Evolutionary conservation across 768 basidiomycete genomes (phyloP), one percentile per base, ranked within the genome.

Genomic region (Serendipita sp.): DNA sequence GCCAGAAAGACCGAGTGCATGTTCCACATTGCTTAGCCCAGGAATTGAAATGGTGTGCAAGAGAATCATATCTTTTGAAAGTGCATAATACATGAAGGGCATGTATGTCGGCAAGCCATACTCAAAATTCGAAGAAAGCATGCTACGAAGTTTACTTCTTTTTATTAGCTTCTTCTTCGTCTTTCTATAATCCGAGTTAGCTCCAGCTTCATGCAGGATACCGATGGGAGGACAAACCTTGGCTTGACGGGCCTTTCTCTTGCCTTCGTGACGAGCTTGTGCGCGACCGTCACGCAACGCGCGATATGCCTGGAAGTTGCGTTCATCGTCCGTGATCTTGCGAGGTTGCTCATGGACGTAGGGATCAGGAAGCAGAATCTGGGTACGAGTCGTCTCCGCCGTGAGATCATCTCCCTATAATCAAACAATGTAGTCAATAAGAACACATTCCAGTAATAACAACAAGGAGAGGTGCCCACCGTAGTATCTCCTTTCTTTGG

Each of bases 401-500:
- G 77, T 80, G 75, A 90, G 88, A 65, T 90, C 90, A 48, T 88
- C 90, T 63, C 82, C 84, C 91, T 95, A 68, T 5, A 22, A 42
- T 16, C 14, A 26, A 34, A 30, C n/a, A 17, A 43, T 43, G 38
- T 14, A 56, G 66, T 60, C 65, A 65, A 60, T 60, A 65, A 26
- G 65, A 53, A 22, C 41, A 51, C 30, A 28, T 20, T 34, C 43
- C 56, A 38, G n/a, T 26, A 64, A n/a, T 28, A 42, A 24, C 22
- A 41, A 64, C 65, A 41, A 65, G 26, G 48, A 11, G 22, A 41
- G 42, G 26, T 28, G 79, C 90, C 67, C 71, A 93, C 92, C 64
- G 84, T 82, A 56, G 92, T 88, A 75, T 97, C 94, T 63, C 90
- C 90, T 81, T 88, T 86, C 84, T 96, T 97, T 71, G 89, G 85